Base-by-base conservation (phyloP, 78 protist species). In the Dictyostelium brefeldianum region DNA sequence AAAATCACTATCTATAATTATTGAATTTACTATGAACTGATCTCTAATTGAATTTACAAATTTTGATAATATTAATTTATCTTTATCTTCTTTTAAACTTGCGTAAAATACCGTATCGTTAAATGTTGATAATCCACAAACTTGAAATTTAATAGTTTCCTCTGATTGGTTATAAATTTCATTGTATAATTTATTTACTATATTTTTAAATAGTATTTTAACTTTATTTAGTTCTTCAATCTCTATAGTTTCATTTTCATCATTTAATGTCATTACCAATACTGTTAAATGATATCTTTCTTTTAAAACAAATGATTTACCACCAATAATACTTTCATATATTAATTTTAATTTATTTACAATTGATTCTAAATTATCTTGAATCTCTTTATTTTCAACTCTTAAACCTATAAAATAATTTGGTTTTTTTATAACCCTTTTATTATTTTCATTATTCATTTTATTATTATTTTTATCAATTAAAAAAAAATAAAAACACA, bases 71-170 rank as follows among this genome's bases (percentile, higher is more conserved):
- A 4, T 11, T 4, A 11, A 10, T 22, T 29, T 50, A 47, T 81
- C 79, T 22, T 22, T 6, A 69, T 69, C 89, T 51, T 81, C 73
- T 81, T 81, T 69, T 18, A 81, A 53, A 53, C 89, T 78, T 27
- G 79, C 64, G 56, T 62, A 81, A 1, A 81, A 2, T 25, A 69
- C 79, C 22, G 79, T 12, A 51, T 69, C 67, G 6, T 65, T 53
- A 51, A 81, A 81, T 69, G 79, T 48, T 51, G 79, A 64, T 10
- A 81, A 25, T 11, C 79, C 89, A 14, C 1, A 4, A 51, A 51
- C 56, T 51, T 51, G 56, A 4, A 12, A 4, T 51, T 51, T 51
- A 51, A 51, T 51, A 14, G 56, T 51, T 51, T 14, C 10, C 4
- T 51, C n/a, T 51, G 56, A 3, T 51, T 14, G 15, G 4, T 51